These are phyloP conservation scores for Fragaria vesca DNA, from an alignment of 306 rosid species.

Conservation along the genomic window DNA sequence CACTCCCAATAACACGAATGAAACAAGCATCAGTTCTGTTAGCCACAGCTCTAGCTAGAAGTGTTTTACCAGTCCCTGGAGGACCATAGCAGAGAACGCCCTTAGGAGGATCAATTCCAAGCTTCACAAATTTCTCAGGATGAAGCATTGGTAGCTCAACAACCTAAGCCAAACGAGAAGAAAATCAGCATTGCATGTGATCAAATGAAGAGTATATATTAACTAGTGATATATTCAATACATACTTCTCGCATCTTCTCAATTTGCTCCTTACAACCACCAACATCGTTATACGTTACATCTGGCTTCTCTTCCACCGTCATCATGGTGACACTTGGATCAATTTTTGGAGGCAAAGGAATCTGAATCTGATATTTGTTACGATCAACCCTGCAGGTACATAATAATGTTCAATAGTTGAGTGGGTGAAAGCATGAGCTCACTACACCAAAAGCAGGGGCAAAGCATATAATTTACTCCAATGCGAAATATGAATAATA, in stretches of 20 bases:
- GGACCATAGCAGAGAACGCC: slow-evolving; percentile 99
- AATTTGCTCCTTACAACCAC: slow-evolving; percentile 97
- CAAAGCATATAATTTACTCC: not conserved
- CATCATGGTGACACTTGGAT: slow-evolving; percentile 99
- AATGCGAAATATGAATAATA: not conserved
- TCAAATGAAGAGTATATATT: not conserved
- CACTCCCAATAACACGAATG: slow-evolving; percentile 98
- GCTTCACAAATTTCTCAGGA: slow-evolving; percentile 96
- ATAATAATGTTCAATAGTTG: slow-evolving; percentile 24
- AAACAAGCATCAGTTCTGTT: slow-evolving; percentile 99
- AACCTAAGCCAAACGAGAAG: slow-evolving; percentile 47
- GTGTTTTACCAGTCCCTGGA: slow-evolving; percentile 99
- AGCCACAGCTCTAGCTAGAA: slow-evolving; percentile 97
- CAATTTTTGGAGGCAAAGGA: slow-evolving; percentile 97
- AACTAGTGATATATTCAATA: not conserved
- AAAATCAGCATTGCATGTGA: slow-evolving; percentile 20
- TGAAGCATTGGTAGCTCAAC: slow-evolving; percentile 99
- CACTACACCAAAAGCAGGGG: not conserved
- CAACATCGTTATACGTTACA: slow-evolving; percentile 97
- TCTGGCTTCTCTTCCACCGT: slow-evolving; percentile 98
- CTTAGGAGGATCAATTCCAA: slow-evolving; percentile 99
- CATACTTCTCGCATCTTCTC: slow-evolving; percentile 96
- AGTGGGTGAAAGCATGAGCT: not conserved
- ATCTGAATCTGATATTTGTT: slow-evolving; percentile 98
- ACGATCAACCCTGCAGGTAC: slow-evolving; percentile 80